These are phyloP conservation scores for Colletotrichum endophyticum DNA, from an alignment of 2,329 filamentous ascomycete species.

Conservation along the genomic window DNA sequence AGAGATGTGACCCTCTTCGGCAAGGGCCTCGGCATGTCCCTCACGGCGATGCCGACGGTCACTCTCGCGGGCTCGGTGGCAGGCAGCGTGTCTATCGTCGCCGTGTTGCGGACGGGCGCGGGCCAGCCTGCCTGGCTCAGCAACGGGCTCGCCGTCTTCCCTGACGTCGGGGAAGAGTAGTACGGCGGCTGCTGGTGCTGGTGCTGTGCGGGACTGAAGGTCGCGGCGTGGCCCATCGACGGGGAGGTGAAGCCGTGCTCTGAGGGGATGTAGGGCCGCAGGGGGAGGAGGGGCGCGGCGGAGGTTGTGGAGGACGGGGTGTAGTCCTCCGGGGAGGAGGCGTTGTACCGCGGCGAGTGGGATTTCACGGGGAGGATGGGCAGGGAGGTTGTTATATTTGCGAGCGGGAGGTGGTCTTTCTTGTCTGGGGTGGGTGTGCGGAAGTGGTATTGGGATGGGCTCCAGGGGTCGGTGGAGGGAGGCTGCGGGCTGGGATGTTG, in stretches of 20 bases:
- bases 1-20: conserved; percentile 15
- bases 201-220: too few relatives aligned
- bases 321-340: conserved; percentile 23
- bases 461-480: too few relatives aligned
- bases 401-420: too few relatives aligned
- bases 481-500: too few relatives aligned
- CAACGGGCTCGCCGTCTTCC: conserved; percentile 21
- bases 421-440: too few relatives aligned
- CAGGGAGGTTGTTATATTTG: too few relatives aligned
- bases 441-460: too few relatives aligned
- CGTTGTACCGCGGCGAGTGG: conserved; percentile 9
- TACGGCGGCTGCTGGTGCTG: too few relatives aligned
- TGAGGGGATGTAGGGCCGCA: conserved; percentile 31
- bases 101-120: too few relatives aligned
- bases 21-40: neutral
- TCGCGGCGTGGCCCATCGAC: conserved; percentile 2
- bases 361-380: conserved; percentile 4
- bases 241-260: conserved; percentile 29
- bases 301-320: conserved; percentile 39
- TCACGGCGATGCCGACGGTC: neutral
- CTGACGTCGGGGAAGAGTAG: conserved; percentile 16
- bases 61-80: neutral
- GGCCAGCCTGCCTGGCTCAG: conserved; percentile 16
- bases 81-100: neutral
- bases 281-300: conserved; percentile 36